Conservation (phyloP, 1,139 yeast species). For the Arxiozyma telluris region DNA sequence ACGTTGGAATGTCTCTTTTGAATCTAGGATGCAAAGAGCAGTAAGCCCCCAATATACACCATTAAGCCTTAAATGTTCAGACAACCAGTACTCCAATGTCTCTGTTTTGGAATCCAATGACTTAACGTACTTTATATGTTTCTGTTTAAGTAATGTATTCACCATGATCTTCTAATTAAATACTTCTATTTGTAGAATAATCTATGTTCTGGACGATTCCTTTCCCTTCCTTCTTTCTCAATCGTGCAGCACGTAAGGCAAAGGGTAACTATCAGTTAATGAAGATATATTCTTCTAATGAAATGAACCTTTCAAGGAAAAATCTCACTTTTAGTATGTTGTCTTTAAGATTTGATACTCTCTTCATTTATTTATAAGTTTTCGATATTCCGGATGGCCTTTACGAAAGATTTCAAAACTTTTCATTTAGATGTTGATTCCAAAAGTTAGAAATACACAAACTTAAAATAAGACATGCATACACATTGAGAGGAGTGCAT, state of each 20-base stretch:
- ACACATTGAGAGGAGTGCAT: neutral
- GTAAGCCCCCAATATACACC: conserved; percentile 95
- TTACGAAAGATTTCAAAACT: too few relatives aligned
- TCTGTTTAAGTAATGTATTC: conserved; percentile 28
- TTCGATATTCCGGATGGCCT: neutral
- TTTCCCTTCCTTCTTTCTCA: neutral
- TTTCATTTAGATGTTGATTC: too few relatives aligned
- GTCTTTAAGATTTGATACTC: too few relatives aligned
- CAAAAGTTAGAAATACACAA: neutral
- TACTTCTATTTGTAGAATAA: too few relatives aligned
- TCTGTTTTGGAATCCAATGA: conserved; percentile 43
- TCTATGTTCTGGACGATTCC: neutral
- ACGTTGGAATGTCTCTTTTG: conserved; percentile 48
- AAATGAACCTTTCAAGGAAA: neutral
- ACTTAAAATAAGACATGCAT: too few relatives aligned
- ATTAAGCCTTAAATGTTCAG: conserved; percentile 81
- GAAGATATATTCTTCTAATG: too few relatives aligned
- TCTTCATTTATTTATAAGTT: too few relatives aligned
- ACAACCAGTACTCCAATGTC: conserved; percentile 75
- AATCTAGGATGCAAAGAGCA: conserved; percentile 55
- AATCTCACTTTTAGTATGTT: neutral
- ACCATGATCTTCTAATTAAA: neutral
- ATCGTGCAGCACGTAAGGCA: neutral
- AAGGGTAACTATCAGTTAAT: too few relatives aligned
- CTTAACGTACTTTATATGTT: conserved; percentile 47